A percentile compares a stretch with the other conserved stretches of the same genome.
These are phyloP conservation scores for Syncephalastrum racemosum DNA, from an alignment of 371 early-diverging fungal genomes.

Conservation along the genomic window DNA sequence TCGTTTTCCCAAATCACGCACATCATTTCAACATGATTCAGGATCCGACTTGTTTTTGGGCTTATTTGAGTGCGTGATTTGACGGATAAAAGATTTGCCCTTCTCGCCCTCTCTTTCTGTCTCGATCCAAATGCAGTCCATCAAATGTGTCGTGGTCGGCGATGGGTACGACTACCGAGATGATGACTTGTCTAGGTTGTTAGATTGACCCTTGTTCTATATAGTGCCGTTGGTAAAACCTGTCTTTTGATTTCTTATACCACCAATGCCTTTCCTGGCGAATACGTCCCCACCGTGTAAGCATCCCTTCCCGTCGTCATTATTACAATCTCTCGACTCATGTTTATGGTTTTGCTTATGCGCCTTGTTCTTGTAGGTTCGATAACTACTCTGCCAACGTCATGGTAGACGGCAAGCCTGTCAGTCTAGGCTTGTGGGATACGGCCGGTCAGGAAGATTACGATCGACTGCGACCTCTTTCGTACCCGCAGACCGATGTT, in stretches of 20 bases:
- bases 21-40: too few relatives aligned
- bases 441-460: constrained; percentile 92
- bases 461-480: constrained; percentile 79
- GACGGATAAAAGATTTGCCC: too few relatives aligned
- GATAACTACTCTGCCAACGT: constrained; percentile 87
- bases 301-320: constrained; percentile 2
- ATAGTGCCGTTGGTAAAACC: constrained; percentile 83
- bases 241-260: constrained; percentile 82
- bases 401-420: constrained; percentile 83
- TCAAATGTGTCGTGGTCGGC: constrained; percentile 98
- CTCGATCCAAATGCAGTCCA: constrained; percentile 80
- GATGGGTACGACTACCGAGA: constrained; percentile 73
- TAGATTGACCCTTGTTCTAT: constrained; percentile 3
- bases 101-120: constrained; percentile 3
- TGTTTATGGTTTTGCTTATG: neutral
- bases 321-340: neutral
- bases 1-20: too few relatives aligned
- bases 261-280: constrained; percentile 82
- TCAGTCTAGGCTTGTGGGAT: constrained; percentile 88
- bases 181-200: neutral
- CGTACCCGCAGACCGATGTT: constrained; percentile 89
- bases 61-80: too few relatives aligned
- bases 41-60: too few relatives aligned
- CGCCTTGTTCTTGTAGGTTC: constrained; percentile 42
- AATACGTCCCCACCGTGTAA: constrained; percentile 80